Evolutionary conservation across 2,329 filamentous ascomycete species (phyloP).

Genomic region (Trichoderma endophyticum): DNA sequence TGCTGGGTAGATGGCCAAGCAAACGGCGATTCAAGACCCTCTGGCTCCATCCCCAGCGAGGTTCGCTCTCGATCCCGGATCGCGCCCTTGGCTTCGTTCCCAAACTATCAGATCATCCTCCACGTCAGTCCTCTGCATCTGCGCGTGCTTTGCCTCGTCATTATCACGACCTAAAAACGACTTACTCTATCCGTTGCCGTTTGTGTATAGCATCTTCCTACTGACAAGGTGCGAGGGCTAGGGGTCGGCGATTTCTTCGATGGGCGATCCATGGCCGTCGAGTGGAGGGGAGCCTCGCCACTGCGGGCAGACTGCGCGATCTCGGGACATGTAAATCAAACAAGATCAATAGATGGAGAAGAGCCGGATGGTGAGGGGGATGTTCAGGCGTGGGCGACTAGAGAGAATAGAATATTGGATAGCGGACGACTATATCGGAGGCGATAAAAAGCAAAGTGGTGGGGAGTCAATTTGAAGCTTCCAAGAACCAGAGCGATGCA

Average conservation of each 20-base stretch:
- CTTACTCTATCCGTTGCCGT: conserved; percentile 38
- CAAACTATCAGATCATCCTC: conserved; percentile 32
- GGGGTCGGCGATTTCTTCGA: background rate
- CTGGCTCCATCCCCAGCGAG: conserved; percentile 24
- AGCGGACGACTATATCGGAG: background rate
- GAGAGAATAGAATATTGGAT: background rate
- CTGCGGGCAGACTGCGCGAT: conserved; percentile 8
- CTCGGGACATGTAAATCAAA: conserved; percentile 11
- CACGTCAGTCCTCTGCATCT: background rate
- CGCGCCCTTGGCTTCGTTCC: conserved; percentile 32
- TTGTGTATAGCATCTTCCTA: conserved; percentile 39
- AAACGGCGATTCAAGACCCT: conserved; percentile 28
- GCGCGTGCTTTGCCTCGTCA: background rate
- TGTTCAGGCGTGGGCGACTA: background rate
- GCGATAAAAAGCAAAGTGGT: background rate
- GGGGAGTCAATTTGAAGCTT: background rate
- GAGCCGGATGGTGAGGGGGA: background rate
- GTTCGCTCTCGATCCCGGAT: conserved; percentile 37
- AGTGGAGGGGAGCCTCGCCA: conserved; percentile 17
- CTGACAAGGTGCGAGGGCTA: conserved; percentile 23
- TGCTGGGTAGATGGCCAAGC: conserved; percentile 29
- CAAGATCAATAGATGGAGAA: background rate
- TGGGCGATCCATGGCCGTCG: conserved; percentile 21
- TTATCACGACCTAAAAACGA: background rate
- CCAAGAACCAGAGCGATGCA: background rate